Evolutionary conservation across 1,284 basidiomycete species (phyloP), one percentile per base, ranked within the genome.

Genomic region (Sanghuangporus weigelae): DNA sequence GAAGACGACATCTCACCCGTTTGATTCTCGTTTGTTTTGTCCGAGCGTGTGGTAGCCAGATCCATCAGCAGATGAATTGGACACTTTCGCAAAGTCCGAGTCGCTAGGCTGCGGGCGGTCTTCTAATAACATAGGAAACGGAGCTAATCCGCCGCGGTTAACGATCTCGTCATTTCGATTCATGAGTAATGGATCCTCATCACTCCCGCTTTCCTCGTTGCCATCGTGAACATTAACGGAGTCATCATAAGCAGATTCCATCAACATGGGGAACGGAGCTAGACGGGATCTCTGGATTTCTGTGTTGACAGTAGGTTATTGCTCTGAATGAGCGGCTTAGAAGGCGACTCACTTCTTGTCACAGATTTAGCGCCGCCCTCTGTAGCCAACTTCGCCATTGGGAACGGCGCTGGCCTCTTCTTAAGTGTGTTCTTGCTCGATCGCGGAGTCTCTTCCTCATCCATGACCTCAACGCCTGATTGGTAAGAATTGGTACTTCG

Each of bases 111-210:
- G 44, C 36, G 46, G 31, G 23, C 55, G 55, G 36, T 62, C 61
- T 26, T 57, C 35, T 23, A 53, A 56, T 21, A 51, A 59, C 63
- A 64, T 64, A 14, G 63, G 63, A 38, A 64, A 64, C 19, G 63
- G 63, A 8, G 49, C 42, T 14, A 55, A 36, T 12, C 57, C 58
- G 11, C 57, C 57, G n/a, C 53, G 58, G 16, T 39, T 56, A 21
- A 49, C 36, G 10, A 53, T 63, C 31, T 60, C 58, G 57, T 59
- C 61, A n/a, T 19, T 35, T n/a, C 21, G 23, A 23, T 57, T 50
- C 55, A 48, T 36, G 50, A 19, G 36, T 44, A 57, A 38, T 12
- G 61, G 61, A 16, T 57, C 61, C 7, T 50, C 44, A 4, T 40
- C 35, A 26, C 55, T 51, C 44, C 16, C 44, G 16, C 7, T n/a